A percentile compares a stretch with the other conserved stretches of the same genome.
Conservation (phyloP, 257 asterid genomes). For the Forsythia suspensa region DNA sequence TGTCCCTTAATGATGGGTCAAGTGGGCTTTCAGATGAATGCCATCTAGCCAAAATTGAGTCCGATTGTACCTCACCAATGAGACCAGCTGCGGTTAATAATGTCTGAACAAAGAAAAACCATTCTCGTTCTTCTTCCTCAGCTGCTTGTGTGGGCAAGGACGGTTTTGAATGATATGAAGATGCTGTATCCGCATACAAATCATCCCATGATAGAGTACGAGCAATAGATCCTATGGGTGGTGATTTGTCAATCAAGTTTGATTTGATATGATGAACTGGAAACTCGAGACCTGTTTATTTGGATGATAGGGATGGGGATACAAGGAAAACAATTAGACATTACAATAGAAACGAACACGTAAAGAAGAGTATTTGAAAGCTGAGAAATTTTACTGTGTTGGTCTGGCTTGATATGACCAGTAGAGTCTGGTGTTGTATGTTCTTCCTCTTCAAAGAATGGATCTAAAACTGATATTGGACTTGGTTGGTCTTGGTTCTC, state of each 20-base stretch:
- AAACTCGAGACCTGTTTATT: slow-evolving; percentile 54
- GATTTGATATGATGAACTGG: slow-evolving; percentile 40
- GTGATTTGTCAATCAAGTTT: slow-evolving; percentile 87
- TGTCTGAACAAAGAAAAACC: slow-evolving; percentile 61
- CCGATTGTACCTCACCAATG: slow-evolving; percentile 46
- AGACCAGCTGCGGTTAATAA: slow-evolving; percentile 65
- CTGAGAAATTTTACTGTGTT: slow-evolving; percentile 40
- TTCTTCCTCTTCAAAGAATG: slow-evolving; percentile 65
- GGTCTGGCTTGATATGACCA: slow-evolving; percentile 43
- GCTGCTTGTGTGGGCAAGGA: slow-evolving; percentile 41
- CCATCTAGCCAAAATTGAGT: slow-evolving; percentile 51
- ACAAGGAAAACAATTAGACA: slow-evolving; percentile 6
- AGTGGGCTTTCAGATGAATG: slow-evolving; percentile 81
- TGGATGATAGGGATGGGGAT: not conserved
- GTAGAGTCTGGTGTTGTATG: slow-evolving; percentile 41
- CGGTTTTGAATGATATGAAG: slow-evolving; percentile 48
- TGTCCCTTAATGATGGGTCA: slow-evolving; percentile 78
- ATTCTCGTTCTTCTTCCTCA: slow-evolving; percentile 57
- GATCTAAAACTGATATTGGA: slow-evolving; percentile 83
- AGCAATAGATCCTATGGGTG: slow-evolving; percentile 89
- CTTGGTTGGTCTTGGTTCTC: slow-evolving; percentile 93
- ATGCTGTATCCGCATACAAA: slow-evolving; percentile 63
- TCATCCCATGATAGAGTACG: slow-evolving; percentile 78
- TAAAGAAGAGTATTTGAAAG: not conserved
- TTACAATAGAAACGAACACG: not conserved